A percentile compares a stretch with the other conserved stretches of the same genome.
These are phyloP conservation scores for Poa annua DNA, from an alignment of 176 grass and related monocot genomes.

Conservation along the genomic window DNA sequence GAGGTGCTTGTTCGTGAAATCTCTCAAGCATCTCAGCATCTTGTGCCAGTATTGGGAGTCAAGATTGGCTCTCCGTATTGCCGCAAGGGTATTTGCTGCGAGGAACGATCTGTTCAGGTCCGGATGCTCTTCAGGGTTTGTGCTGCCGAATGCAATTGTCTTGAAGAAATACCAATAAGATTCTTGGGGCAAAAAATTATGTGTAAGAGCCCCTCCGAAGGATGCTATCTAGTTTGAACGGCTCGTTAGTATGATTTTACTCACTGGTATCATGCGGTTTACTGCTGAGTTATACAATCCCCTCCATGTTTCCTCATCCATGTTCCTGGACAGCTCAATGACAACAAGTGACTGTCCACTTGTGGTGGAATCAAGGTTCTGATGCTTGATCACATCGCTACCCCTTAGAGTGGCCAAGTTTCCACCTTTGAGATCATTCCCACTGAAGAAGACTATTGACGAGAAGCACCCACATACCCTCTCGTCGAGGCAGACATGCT, in stretches of 20 bases:
- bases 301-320: constrained; percentile 37
- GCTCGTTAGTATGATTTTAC: constrained; percentile 48
- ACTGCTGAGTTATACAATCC: neutral
- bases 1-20: constrained; percentile 4
- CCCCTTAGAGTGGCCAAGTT: neutral
- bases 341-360: constrained; percentile 19
- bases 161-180: constrained; percentile 54
- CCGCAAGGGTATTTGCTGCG: neutral
- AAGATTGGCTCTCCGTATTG: constrained; percentile 28
- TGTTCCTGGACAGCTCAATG: neutral
- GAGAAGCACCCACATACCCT: constrained; percentile 44
- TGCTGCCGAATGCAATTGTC: constrained; percentile 35
- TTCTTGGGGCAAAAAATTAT: neutral
- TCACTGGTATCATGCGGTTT: neutral
- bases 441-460: neutral
- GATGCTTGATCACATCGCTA: constrained; percentile 18
- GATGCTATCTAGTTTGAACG: neutral
- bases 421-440: neutral
- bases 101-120: constrained; percentile 6
- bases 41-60: neutral
- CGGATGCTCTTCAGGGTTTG: constrained; percentile 14
- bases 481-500: constrained; percentile 45
- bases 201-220: constrained; percentile 30
- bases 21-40: neutral
- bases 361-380: neutral